These are phyloP conservation scores for Cryphonectria japonica DNA, from an alignment of 2,329 filamentous ascomycete species.

Conservation along the genomic window DNA sequence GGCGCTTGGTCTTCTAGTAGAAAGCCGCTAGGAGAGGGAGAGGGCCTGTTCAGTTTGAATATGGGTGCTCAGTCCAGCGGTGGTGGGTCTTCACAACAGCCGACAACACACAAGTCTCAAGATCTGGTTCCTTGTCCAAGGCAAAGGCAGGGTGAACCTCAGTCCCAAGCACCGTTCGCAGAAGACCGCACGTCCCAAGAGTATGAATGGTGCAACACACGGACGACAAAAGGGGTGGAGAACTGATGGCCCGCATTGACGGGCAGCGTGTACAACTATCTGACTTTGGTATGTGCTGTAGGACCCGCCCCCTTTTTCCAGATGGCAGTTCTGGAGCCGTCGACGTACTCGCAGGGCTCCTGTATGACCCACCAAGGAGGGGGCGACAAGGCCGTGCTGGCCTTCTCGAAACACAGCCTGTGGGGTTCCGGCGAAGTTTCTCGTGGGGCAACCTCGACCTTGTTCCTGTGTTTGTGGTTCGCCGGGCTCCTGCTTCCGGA, in stretches of 20 bases:
- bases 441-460: conserved; percentile 1
- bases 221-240: background rate
- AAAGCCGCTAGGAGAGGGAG: background rate
- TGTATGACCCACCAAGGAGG: conserved; percentile 2
- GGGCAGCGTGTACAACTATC: background rate
- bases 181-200: background rate
- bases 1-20: background rate
- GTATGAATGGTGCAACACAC: background rate
- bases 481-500: conserved; percentile 3
- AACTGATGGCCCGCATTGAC: background rate
- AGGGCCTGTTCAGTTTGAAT: background rate
- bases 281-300: background rate
- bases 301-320: conserved; percentile 1
- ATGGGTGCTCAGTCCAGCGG: background rate
- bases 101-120: background rate
- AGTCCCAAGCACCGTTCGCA: background rate
- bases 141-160: background rate
- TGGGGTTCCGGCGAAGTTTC: conserved; percentile 5
- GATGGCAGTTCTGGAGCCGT: background rate
- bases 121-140: background rate
- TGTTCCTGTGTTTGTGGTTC: conserved; percentile 8
- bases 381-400: conserved; percentile 18
- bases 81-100: background rate
- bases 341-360: conserved; percentile 12
- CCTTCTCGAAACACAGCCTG: conserved; percentile 25